These are phyloP conservation scores for Dentiscutata heterogama DNA, from an alignment of 371 early-diverging fungal genomes.

Conservation along the genomic window DNA sequence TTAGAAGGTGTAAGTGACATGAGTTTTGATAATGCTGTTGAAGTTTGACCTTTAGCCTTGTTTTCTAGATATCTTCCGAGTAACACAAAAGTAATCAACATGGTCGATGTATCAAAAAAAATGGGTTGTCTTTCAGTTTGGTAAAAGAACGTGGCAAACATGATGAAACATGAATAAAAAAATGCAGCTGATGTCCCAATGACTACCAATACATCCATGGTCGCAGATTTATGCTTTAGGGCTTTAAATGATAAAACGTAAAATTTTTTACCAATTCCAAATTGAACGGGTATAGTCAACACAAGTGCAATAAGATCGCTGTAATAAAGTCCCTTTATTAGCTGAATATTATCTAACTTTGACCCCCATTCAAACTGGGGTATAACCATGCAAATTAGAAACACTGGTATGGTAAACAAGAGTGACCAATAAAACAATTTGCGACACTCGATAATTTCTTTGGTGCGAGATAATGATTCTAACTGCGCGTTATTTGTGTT, in stretches of 20 bases:
- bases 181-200: constrained; percentile 92
- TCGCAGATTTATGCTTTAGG: constrained; percentile 82
- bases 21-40: constrained; percentile 87
- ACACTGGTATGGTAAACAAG: constrained; percentile 83
- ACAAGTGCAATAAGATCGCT: constrained; percentile 64
- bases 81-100: constrained; percentile 91
- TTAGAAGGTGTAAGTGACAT: constrained; percentile 85
- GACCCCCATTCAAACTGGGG: constrained; percentile 70
- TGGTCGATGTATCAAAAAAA: constrained; percentile 94
- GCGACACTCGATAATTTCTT: constrained; percentile 89
- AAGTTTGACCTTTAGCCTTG: constrained; percentile 93
- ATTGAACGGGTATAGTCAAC: constrained; percentile 75
- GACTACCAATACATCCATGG: constrained; percentile 95
- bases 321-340: constrained; percentile 67
- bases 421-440: constrained; percentile 68
- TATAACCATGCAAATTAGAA: constrained; percentile 86
- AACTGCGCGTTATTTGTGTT: constrained; percentile 78
- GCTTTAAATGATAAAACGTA: constrained; percentile 83
- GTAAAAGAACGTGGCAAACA: constrained; percentile 49
- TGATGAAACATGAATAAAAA: constrained; percentile 79
- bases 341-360: constrained; percentile 48
- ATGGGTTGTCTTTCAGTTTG: constrained; percentile 65
- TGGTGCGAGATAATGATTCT: constrained; percentile 89
- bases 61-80: constrained; percentile 94
- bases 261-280: constrained; percentile 90